Conservation (phyloP, 176 grass and related monocot genomes). For the Puccinellia tenuiflora region DNA sequence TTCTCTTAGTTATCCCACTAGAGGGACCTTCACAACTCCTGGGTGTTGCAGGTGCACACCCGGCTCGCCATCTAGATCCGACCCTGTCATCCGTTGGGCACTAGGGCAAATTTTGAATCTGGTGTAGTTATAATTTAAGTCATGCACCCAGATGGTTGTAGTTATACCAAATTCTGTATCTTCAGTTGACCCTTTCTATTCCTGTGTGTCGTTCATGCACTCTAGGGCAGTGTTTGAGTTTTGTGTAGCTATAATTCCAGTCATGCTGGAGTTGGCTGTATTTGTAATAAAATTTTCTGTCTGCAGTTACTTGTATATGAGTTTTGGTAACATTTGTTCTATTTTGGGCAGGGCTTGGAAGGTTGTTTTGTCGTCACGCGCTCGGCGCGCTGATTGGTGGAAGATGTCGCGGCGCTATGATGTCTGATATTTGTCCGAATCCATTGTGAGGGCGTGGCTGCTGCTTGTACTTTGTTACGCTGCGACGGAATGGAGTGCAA, state of each 20-base stretch:
- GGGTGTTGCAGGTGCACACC: neutral
- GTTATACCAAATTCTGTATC: neutral
- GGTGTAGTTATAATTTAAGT: neutral
- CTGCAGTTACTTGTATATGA: neutral
- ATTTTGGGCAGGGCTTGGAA: neutral
- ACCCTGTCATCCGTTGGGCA: neutral
- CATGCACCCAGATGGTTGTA: neutral
- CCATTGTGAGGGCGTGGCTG: neutral
- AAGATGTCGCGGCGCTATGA: neutral
- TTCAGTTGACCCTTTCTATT: neutral
- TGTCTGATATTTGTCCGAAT: neutral
- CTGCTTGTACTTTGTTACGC: neutral
- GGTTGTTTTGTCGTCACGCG: neutral
- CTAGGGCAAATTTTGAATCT: neutral
- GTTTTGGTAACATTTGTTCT: neutral
- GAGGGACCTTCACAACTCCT: neutral
- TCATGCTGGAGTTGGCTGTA: neutral
- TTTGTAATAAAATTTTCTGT: neutral
- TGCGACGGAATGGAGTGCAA: constrained; percentile 32
- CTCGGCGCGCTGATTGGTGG: neutral
- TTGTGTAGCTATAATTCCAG: neutral
- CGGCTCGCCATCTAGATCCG: neutral
- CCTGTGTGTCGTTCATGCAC: neutral
- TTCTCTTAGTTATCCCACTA: neutral
- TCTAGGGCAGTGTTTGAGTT: neutral